Evolutionary conservation across 2,329 filamentous ascomycete genomes (phyloP).

Genomic region (Trichoderma sp.): DNA sequence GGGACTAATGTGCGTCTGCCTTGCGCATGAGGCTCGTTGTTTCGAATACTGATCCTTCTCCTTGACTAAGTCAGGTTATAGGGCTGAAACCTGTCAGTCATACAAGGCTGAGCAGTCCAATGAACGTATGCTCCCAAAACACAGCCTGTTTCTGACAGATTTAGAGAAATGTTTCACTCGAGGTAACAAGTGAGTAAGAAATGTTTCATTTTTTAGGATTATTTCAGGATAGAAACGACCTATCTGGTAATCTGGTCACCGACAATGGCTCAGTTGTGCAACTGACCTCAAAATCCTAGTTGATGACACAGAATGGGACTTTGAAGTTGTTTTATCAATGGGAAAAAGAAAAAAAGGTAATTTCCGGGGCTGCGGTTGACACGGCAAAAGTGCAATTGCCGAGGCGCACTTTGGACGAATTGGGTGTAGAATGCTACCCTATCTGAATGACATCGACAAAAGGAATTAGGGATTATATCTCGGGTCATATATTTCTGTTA

Average conservation of each 20-base stretch:
- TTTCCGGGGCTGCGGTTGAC: background rate
- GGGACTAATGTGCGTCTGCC: background rate
- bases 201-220: background rate
- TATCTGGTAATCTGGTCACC: background rate
- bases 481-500: background rate
- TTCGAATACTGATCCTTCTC: background rate
- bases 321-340: background rate
- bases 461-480: background rate
- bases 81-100: conserved; percentile 8
- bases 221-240: background rate
- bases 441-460: background rate
- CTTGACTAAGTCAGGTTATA: background rate
- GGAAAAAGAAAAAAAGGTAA: background rate
- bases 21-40: background rate
- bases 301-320: background rate
- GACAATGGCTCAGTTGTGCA: background rate
- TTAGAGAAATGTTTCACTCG: background rate
- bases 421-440: background rate
- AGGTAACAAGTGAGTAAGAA: background rate
- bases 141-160: background rate
- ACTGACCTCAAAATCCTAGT: background rate
- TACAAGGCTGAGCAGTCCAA: background rate
- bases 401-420: background rate
- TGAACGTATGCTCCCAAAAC: background rate
- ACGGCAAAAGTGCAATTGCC: background rate